Evolutionary conservation across 2,329 filamentous ascomycete species (phyloP), one percentile per base, ranked within the genome.

Genomic region (Cladosporium oxysporum): DNA sequence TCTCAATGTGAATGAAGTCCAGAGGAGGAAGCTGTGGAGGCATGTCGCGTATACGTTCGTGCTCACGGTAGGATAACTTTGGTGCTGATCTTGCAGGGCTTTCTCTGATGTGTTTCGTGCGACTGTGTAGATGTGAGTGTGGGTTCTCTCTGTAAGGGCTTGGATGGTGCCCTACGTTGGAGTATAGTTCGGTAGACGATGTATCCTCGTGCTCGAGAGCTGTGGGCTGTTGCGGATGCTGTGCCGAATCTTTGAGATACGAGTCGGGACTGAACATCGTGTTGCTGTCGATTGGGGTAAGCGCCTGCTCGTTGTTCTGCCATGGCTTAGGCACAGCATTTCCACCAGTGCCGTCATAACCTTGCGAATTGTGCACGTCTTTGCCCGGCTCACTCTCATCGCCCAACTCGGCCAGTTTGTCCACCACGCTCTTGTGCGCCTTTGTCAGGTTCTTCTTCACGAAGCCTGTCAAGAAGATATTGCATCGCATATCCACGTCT

Each of bases 371-470:
- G 16, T 28, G 12, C 33, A 3, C n/a, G 14, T 50, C 58, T 18
- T 26, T 23, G 18, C 44, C 47, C 18, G 23, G 14, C 7, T 52
- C 29, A 21, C 12, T n/a, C 21, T 8, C 26, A 2, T 47, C 7
- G 12, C 61, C 61, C 35, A 63, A n/a, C 14, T 44, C 50, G 8
- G 61, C 35, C 35, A 63, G 35, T 16, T 57, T 63, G 61, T 63
- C 61, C 2, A 94, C 90, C 4, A 96, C 83, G 2, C 85, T 82
- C 11, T 82, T 84, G 73, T 96, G 92, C 0, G 91, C 87, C 73
- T 90, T 91, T 72, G 91, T 91, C 55, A 96, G 83, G 16, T 91
- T 95, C 79, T 88, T 91, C 82, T 91, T 93, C 66, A 96, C 90
- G 73, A 96, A 96, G 8, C 81, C 79, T 0, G 88, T 84, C 81